Conservation (phyloP, 805 yeast genomes). For the Wickerhamia fluorescens region DNA sequence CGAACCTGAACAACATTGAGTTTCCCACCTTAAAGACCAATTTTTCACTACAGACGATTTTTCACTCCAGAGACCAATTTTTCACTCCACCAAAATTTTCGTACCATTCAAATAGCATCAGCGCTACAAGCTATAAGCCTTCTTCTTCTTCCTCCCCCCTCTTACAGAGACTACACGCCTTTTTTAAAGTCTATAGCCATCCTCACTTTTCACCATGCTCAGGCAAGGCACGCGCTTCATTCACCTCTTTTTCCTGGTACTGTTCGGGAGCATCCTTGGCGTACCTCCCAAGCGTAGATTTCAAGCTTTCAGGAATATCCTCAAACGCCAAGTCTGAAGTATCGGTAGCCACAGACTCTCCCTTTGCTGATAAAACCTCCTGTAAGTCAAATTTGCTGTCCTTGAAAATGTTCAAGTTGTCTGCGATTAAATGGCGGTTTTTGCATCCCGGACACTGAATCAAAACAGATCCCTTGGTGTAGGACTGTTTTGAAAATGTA, state of each 20-base stretch:
- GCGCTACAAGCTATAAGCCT: neutral
- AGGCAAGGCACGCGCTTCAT: too few relatives aligned
- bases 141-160: slow-evolving; percentile 4
- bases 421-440: slow-evolving; percentile 85
- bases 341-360: slow-evolving; percentile 61
- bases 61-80: too few relatives aligned
- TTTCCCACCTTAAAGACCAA: too few relatives aligned
- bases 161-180: too few relatives aligned
- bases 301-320: slow-evolving; percentile 55
- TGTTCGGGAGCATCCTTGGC: slow-evolving; percentile 63
- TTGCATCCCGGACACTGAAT: slow-evolving; percentile 91
- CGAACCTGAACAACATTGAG: too few relatives aligned
- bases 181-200: too few relatives aligned
- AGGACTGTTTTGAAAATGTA: slow-evolving; percentile 88
- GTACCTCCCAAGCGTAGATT: slow-evolving; percentile 53
- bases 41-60: too few relatives aligned
- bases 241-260: slow-evolving; percentile 11
- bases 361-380: slow-evolving; percentile 68
- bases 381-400: slow-evolving; percentile 73
- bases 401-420: slow-evolving; percentile 61
- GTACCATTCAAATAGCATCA: too few relatives aligned
- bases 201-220: too few relatives aligned
- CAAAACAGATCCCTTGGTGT: slow-evolving; percentile 76
- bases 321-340: slow-evolving; percentile 66
- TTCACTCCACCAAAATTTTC: too few relatives aligned